These are phyloP conservation scores for Phaseolus lunatus DNA, from an alignment of 306 rosid genomes.

Conservation along the genomic window DNA sequence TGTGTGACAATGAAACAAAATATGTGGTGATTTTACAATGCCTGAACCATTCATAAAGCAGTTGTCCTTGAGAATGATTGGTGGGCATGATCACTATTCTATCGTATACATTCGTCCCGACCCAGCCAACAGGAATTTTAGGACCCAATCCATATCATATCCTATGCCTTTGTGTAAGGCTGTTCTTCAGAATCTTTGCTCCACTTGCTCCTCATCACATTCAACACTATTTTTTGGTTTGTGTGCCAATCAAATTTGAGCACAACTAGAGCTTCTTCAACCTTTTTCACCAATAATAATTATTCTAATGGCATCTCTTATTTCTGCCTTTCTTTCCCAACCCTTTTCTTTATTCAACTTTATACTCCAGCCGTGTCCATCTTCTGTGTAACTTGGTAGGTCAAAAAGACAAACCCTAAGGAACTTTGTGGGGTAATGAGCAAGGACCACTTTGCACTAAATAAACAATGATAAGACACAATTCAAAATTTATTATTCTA, in stretches of 20 bases:
- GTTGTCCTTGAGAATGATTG: conserved; percentile 30
- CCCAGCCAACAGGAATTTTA: conserved; percentile 33
- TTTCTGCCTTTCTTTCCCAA: conserved; percentile 61
- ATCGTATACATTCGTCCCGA: conserved; percentile 34
- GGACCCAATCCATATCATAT: conserved; percentile 35
- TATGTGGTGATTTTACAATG: conserved; percentile 38
- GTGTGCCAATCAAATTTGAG: conserved; percentile 53
- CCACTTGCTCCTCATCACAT: conserved; percentile 26
- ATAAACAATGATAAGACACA: conserved; percentile 25
- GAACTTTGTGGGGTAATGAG: conserved; percentile 46
- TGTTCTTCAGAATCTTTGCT: conserved; percentile 55
- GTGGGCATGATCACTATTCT: conserved; percentile 34
- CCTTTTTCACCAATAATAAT: conserved; percentile 46
- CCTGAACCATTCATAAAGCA: not conserved
- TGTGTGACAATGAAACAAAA: not conserved
- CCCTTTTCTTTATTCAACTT: conserved; percentile 40
- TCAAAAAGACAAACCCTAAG: conserved; percentile 48
- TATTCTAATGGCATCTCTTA: conserved; percentile 72
- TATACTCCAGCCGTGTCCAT: conserved; percentile 49
- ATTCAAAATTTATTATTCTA: conserved; percentile 17
- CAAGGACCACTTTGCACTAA: conserved; percentile 33
- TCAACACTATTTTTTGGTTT: conserved; percentile 46
- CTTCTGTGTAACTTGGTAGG: conserved; percentile 42
- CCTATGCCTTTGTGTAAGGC: conserved; percentile 24
- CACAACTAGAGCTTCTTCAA: conserved; percentile 38